Conservation (phyloP, 2,329 filamentous ascomycete species). For the Cytospora paraplurivora region DNA sequence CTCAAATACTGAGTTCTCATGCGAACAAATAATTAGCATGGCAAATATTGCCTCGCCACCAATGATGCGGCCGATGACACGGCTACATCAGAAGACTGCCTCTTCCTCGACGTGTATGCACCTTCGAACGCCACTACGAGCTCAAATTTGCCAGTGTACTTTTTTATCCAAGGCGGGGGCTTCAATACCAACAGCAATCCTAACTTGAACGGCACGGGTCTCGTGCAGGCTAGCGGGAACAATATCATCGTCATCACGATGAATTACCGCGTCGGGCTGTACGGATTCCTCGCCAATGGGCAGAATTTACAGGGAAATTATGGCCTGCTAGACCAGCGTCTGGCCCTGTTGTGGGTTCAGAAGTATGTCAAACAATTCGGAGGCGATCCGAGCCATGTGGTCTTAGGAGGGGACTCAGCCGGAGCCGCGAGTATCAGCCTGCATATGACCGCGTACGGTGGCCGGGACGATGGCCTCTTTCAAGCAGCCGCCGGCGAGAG, state of each 20-base stretch:
- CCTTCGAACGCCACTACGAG: slow-evolving; percentile 52
- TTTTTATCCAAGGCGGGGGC: slow-evolving; percentile 52
- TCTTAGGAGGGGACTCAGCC: slow-evolving; percentile 68
- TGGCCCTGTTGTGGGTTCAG: slow-evolving; percentile 70
- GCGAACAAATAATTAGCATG: slow-evolving; percentile 21
- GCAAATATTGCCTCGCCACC: slow-evolving; percentile 38
- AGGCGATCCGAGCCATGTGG: slow-evolving; percentile 67
- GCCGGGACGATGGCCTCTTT: slow-evolving; percentile 51
- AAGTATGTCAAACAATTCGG: slow-evolving; percentile 68
- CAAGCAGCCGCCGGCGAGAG: slow-evolving; percentile 54
- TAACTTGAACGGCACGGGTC: slow-evolving; percentile 58
- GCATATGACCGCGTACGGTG: slow-evolving; percentile 60
- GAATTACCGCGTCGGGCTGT: slow-evolving; percentile 76
- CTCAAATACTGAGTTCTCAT: slow-evolving; percentile 54
- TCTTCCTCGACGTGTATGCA: slow-evolving; percentile 67
- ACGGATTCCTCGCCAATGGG: slow-evolving; percentile 68
- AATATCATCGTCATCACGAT: slow-evolving; percentile 70
- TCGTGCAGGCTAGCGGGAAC: slow-evolving; percentile 58
- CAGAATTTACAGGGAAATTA: slow-evolving; percentile 64
- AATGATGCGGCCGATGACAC: slow-evolving; percentile 32
- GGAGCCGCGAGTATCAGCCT: slow-evolving; percentile 67
- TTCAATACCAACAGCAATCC: slow-evolving; percentile 49
- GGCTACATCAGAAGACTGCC: slow-evolving; percentile 62
- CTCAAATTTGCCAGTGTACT: slow-evolving; percentile 44
- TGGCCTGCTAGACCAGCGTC: slow-evolving; percentile 70